Base-by-base conservation (phyloP, 2,329 filamentous ascomycete genomes). In the Cytospora piceicola region DNA sequence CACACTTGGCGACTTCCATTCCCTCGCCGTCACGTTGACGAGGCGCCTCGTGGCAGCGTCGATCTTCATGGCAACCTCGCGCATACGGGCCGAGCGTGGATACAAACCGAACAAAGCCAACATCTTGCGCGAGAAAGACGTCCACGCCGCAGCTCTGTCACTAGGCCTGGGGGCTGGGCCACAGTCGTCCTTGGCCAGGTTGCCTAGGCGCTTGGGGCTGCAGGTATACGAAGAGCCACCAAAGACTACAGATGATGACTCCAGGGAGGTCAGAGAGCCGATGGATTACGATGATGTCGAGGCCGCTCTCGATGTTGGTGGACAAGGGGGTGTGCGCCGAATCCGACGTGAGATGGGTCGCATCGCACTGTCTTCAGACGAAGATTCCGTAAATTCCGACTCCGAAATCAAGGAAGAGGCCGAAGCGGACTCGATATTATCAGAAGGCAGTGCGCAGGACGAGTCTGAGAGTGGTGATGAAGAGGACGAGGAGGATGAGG, bases 1-100 rank as follows among this genome's bases (percentile, higher is more conserved):
- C 1, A 88, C 91, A 0, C 83, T 96, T n/a, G 83, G 86, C 6
- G 92, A 95, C 70, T 89, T 97, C 54, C 83, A 93, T 72, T 85
- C 85, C 11, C 76, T 97, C 2, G 81, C 85, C 0, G 75, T 90
- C 1, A 90, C 85, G 61, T 70, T 95, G 17, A 94, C 91, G 0
- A 86, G 85, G 66, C 84, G 91, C 15, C 77, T 97, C 1, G 80
- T 95, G 2, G 86, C 91, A 56, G 86, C 90, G 0, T 81, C 87
- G 0, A 78, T 95, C 0, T 90, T 90, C 71, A 85, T 92, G 65
- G 86, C 89, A n/a, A 84, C 86, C 74, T 90, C 90, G 2, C 83
- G 92, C 52, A 77, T 93, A 29, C 83, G 88, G 61, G 81, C 87
- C 4, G 82, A 80, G 69, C 75, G 69, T 11, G 65, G 67, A 8